Evolutionary conservation across 2,329 filamentous ascomycete genomes (phyloP).

Genomic region (Hymenoscyphus scutula): DNA sequence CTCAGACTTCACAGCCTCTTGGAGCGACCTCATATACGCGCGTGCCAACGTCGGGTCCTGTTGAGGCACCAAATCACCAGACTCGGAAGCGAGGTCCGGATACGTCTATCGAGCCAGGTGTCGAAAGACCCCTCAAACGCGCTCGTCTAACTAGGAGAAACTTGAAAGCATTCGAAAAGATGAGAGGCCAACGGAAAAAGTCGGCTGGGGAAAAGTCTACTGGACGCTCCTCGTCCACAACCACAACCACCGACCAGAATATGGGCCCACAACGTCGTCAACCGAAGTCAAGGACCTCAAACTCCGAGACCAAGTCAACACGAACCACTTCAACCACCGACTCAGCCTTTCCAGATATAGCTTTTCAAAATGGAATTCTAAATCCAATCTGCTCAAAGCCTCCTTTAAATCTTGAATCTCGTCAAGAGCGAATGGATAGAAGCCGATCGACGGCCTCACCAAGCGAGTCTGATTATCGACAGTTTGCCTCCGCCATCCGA

Average conservation of each 20-base stretch:
- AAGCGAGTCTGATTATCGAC: constrained; percentile 16
- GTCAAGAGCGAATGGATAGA: constrained; percentile 10
- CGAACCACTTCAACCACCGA: constrained; percentile 12
- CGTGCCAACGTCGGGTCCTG: constrained; percentile 21
- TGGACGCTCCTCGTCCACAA: constrained; percentile 12
- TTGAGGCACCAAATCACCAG: constrained; percentile 21
- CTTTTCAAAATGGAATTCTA: constrained; percentile 15
- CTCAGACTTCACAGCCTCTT: constrained; percentile 20
- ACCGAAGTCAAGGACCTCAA: background rate
- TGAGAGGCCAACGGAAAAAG: constrained; percentile 8
- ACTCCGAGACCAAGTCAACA: constrained; percentile 5
- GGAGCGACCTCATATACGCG: constrained; percentile 18
- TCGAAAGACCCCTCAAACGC: constrained; percentile 9
- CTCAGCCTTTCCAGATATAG: constrained; percentile 7
- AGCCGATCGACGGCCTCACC: constrained; percentile 12
- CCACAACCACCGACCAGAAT: constrained; percentile 16
- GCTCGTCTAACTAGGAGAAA: constrained; percentile 7
- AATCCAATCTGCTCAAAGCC: constrained; percentile 12
- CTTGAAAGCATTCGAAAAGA: constrained; percentile 12
- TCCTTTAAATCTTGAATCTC: constrained; percentile 8
- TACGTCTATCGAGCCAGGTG: constrained; percentile 21
- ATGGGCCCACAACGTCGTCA: constrained; percentile 12
- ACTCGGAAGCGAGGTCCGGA: constrained; percentile 22
- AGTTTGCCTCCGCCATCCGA: constrained; percentile 10
- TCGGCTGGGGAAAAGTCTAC: constrained; percentile 17